Evolutionary conservation across 2,329 filamentous ascomycete species (phyloP), one percentile per base, ranked within the genome.

Genomic region (Clarireedia hainanense): DNA sequence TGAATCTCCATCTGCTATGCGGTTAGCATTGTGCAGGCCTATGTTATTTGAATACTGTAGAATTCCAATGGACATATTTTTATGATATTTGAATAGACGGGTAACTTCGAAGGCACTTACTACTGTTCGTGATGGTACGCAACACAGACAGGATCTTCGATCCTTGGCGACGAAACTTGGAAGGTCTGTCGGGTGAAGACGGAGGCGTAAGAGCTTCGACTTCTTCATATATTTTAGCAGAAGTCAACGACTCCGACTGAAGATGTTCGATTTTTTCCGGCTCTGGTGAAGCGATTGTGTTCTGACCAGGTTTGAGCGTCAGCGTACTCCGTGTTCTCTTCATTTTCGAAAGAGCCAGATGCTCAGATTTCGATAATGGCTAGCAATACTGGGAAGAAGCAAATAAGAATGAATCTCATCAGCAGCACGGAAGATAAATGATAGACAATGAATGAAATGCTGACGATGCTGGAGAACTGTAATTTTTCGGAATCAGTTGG

Each of bases 71-170:
- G 17, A 24, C 10, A 4, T 9, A 12, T 14, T 14, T 12, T 4
- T 34, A 34, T 12, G 3, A 9, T 34, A 4, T 34, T 14, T 12
- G 10, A 34, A 9, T 12, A 12, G 12, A 34, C 12, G 30, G 30
- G 30, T 34, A 34, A 34, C 30, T 34, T 34, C 3, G 10, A 24
- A 10, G 39, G 20, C 10, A 43, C 58, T 52, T 63, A 65, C 66
- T 57, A 68, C 69, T 74, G 50, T 72, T 73, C 20, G 72, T 74
- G 51, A 76, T 62, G 17, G 72, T 73, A 34, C 70, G 72, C 20
- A 78, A 58, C 23, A 70, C 73, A 4, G 72, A 74, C 52, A 72
- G 62, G n/a, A 78, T 62, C 43, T 67, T 73, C 5, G 72, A 74
- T n/a, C 72, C 70, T 43, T 72, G 71, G 24, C 71, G 70, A 54